These are phyloP conservation scores for Aspergillus quadricinctus DNA, from an alignment of 2,329 filamentous ascomycete genomes.

Conservation along the genomic window DNA sequence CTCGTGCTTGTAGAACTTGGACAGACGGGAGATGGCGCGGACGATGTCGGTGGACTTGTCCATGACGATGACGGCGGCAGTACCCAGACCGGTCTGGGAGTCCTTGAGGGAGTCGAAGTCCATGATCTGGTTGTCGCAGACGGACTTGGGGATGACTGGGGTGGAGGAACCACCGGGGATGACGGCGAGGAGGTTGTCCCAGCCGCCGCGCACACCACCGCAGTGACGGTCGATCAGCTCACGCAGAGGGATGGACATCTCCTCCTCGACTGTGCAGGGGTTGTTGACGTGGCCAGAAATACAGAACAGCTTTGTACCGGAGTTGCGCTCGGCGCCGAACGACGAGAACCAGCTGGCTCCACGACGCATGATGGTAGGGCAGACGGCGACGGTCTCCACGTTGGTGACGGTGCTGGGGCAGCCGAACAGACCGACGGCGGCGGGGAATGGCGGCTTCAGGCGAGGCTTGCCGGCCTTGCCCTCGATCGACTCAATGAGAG, in stretches of 20 bases:
- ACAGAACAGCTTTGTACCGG: conserved; percentile 96
- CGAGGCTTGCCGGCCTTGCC: conserved; percentile 98
- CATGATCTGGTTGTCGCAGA: conserved; percentile 97
- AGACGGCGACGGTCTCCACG: conserved; percentile 93
- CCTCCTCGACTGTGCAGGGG: conserved; percentile 95
- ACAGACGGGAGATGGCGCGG: conserved; percentile 84
- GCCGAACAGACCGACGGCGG: conserved; percentile 93
- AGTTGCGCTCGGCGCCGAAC: conserved; percentile 93
- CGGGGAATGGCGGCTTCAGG: conserved; percentile 97
- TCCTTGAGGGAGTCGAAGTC: conserved; percentile 99
- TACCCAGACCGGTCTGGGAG: conserved; percentile 93
- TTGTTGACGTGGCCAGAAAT: conserved; percentile 99
- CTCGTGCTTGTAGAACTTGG: conserved; percentile 98
- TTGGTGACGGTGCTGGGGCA: conserved; percentile 98
- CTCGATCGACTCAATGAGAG: conserved; percentile 94
- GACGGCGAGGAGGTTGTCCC: conserved; percentile 94
- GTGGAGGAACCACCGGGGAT: conserved; percentile 97
- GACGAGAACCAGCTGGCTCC: conserved; percentile 88
- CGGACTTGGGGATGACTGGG: conserved; percentile 80
- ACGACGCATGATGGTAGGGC: conserved; percentile 90
- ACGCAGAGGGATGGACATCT: conserved; percentile 95
- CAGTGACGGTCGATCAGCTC: conserved; percentile 99
- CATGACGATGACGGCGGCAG: conserved; percentile 97
- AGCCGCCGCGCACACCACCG: conserved; percentile 90
- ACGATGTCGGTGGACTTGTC: conserved; percentile 97